Percentiles rank a stretch among this genome's conserved stretches.
phyloP scores from a whole-genome alignment of 345 rosid species.

The Toxicodendron radicans region DNA sequence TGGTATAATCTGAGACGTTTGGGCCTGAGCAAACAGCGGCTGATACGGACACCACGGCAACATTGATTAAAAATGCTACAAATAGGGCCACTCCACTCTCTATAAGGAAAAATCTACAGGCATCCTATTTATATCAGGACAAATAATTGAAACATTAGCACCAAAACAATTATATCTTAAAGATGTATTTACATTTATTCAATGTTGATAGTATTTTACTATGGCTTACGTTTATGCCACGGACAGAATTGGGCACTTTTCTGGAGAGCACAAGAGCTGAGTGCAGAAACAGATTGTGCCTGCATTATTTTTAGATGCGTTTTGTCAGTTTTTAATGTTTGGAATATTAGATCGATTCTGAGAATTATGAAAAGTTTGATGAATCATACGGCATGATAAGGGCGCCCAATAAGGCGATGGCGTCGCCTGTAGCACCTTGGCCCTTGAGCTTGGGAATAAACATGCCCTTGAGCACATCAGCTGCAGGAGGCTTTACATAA shows the following conservation, averaged over 20 bases:
- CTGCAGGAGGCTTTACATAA: conserved; percentile 47
- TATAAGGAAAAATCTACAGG: conserved; percentile 57
- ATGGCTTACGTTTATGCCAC: conserved; percentile 45
- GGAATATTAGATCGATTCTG: neutral
- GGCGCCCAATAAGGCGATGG: conserved; percentile 55
- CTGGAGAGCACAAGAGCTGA: conserved; percentile 50
- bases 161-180: neutral
- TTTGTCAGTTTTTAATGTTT: too few relatives aligned
- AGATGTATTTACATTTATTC: neutral
- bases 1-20: conserved; percentile 25
- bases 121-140: conserved; percentile 35
- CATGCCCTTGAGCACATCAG: conserved; percentile 49
- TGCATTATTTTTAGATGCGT: conserved; percentile 5
- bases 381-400: conserved; percentile 50
- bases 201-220: neutral
- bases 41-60: conserved; percentile 54
- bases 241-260: conserved; percentile 49
- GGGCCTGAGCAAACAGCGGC: conserved; percentile 49
- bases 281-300: conserved; percentile 54
- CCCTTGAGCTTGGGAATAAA: conserved; percentile 44
- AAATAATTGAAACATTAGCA: neutral
- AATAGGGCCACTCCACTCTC: conserved; percentile 68
- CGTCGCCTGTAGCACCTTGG: conserved; percentile 38
- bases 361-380: neutral
- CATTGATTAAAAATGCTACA: conserved; percentile 61